Base-by-base conservation (phyloP, 305 asterid species). In the Rubia balearica region DNA sequence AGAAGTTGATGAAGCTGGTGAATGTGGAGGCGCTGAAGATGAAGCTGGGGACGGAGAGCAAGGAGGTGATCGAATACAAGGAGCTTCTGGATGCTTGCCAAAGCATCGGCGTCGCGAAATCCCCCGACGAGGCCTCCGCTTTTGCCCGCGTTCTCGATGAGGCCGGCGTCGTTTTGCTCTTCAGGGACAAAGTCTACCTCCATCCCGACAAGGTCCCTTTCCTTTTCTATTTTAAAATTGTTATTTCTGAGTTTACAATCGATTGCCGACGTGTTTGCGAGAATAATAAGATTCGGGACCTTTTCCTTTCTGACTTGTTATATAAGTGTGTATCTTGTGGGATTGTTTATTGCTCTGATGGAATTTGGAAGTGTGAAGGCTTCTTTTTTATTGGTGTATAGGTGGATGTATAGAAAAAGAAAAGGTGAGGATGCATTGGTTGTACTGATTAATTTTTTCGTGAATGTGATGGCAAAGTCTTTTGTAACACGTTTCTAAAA, bases 1-100 rank as follows among this genome's bases (percentile, higher is more conserved):
- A 86, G 87, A 86, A 85, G 75, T 24, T 95, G 85, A 91, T 95
- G 97, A 85, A 98, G 85, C 83, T 94, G 82, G 98, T 88, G 82
- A 87, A 94, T 70, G 97, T 91, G 78, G 92, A 85, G 71, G 85
- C 88, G 36, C 73, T 95, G 79, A 95, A 95, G 81, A 84, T 75
- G 83, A 90, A 86, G 82, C 85, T 95, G 48, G 96, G 96, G 48
- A 73, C 83, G 95, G 92, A 85, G 80, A 79, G 77, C 56, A 83
- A 83, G 77, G 97, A 91, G 84, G 89, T 87, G 53, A 95, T 95
- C 40, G 68, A 83, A 13, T 91, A 91, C 70, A 71, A 65, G 65
- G 98, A 91, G 81, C 94, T 95, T 49, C 55, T 91, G 66, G 71
- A 72, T 14, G 95, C 91, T 76, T 90, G 98, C 79, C 80, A 85